Evolutionary conservation across 2,329 filamentous ascomycete species (phyloP).

Genomic region (Lachnellula arida): DNA sequence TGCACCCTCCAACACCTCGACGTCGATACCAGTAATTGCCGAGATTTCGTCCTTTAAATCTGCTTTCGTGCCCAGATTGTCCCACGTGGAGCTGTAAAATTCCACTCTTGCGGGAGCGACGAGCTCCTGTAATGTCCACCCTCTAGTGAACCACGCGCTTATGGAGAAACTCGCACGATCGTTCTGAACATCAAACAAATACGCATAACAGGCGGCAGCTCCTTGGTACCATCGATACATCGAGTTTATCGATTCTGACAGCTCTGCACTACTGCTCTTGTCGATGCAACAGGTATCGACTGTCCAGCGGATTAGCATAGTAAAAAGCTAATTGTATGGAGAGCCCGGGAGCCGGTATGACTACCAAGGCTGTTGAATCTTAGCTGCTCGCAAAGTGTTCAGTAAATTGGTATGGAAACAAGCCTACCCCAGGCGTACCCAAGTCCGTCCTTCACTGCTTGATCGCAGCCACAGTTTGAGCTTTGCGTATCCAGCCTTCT

Average conservation of each 20-base stretch:
- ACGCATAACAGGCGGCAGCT: conserved; percentile 15
- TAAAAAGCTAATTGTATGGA: too few relatives aligned
- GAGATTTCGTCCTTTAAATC: conserved; percentile 1
- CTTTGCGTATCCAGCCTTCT: conserved; percentile 3
- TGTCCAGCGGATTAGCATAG: too few relatives aligned
- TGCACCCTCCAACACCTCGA: conserved; percentile 15
- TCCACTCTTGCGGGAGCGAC: conserved; percentile 8
- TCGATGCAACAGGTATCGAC: conserved; percentile 24
- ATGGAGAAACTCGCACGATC: neutral
- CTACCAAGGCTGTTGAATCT: too few relatives aligned
- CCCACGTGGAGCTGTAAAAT: conserved; percentile 15
- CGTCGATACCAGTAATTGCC: conserved; percentile 14
- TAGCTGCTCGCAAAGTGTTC: neutral
- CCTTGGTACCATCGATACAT: conserved; percentile 22
- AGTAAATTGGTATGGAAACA: neutral
- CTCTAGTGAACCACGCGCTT: conserved; percentile 12
- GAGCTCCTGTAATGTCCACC: conserved; percentile 6
- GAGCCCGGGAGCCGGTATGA: too few relatives aligned
- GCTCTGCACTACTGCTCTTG: conserved; percentile 22
- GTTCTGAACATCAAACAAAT: conserved; percentile 12
- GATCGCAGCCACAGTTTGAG: conserved; percentile 1
- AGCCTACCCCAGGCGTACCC: conserved; percentile 3
- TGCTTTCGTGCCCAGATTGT: conserved; percentile 10
- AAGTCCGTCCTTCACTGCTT: conserved; percentile 4
- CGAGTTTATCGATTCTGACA: conserved; percentile 19